Conservation (phyloP, 176 grass and related monocot genomes). For the Chrysopogon serrulatus region DNA sequence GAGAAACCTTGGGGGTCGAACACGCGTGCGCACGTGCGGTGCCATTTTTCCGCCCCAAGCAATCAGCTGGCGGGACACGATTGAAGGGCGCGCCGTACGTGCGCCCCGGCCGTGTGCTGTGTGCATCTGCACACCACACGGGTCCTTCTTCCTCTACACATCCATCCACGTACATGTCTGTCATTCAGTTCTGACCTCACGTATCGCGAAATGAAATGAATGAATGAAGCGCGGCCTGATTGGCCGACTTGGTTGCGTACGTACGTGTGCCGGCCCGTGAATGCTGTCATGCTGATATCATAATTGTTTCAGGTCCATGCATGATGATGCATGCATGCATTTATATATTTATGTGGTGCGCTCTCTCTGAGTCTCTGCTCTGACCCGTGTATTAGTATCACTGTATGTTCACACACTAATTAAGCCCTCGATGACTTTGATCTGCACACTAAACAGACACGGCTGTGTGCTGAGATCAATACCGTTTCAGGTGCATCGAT, state of each 20-base stretch:
- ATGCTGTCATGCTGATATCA: not conserved
- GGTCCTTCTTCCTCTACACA: not conserved
- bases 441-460: not conserved
- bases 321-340: not conserved
- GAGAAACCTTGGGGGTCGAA: not conserved
- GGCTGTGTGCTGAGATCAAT: no score
- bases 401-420: not conserved
- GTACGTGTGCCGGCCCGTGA: no score
- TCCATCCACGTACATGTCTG: no score
- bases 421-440: not conserved
- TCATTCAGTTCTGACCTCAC: not conserved
- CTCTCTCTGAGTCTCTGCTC: not conserved
- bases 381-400: not conserved
- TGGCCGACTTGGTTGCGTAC: not conserved
- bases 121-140: no score
- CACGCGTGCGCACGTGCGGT: not conserved
- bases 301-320: no score
- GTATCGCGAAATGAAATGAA: not conserved
- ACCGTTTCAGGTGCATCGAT: no score
- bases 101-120: no score
- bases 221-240: no score
- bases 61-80: no score
- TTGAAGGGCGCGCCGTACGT: no score
- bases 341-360: not conserved
- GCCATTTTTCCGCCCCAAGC: not conserved